Evolutionary conservation across 495 filamentous ascomycete genomes (phyloP).

Genomic region (Tuber umbilicatum): DNA sequence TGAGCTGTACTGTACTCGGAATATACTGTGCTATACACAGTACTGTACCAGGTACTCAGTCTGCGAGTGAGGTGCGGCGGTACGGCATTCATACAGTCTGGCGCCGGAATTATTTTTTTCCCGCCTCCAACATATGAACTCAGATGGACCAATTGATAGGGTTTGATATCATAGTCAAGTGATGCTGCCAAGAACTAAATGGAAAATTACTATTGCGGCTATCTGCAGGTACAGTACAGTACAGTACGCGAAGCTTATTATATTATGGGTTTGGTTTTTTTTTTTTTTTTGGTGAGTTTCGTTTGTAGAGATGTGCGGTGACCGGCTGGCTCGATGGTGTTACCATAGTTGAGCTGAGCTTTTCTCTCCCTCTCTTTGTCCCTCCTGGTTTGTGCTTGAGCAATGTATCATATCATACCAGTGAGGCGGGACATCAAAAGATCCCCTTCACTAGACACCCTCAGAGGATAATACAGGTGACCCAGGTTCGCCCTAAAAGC

Average conservation of each 20-base stretch:
- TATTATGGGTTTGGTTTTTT: not conserved
- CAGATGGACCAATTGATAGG: conserved; percentile 1
- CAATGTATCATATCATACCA: not conserved
- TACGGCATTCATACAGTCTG: not conserved
- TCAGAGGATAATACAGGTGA: not conserved
- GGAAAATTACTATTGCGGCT: not conserved
- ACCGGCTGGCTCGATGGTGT: not conserved
- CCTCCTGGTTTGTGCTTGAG: not conserved
- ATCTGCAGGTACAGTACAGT: not conserved
- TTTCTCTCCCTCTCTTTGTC: not conserved
- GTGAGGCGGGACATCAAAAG: too few relatives aligned
- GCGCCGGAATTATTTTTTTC: not conserved
- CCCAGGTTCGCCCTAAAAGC: not conserved
- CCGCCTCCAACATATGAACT: not conserved
- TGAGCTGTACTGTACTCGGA: not conserved
- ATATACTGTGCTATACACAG: too few relatives aligned
- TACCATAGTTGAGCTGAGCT: not conserved
- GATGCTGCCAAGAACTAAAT: not conserved
- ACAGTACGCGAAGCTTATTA: not conserved
- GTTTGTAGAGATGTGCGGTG: not conserved
- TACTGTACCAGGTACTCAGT: too few relatives aligned
- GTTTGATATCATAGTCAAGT: not conserved
- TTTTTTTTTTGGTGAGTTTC: not conserved
- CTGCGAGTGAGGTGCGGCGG: too few relatives aligned
- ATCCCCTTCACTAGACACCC: too few relatives aligned